These are phyloP conservation scores for Dryas alaskensis DNA, from an alignment of 306 rosid species.

Conservation along the genomic window DNA sequence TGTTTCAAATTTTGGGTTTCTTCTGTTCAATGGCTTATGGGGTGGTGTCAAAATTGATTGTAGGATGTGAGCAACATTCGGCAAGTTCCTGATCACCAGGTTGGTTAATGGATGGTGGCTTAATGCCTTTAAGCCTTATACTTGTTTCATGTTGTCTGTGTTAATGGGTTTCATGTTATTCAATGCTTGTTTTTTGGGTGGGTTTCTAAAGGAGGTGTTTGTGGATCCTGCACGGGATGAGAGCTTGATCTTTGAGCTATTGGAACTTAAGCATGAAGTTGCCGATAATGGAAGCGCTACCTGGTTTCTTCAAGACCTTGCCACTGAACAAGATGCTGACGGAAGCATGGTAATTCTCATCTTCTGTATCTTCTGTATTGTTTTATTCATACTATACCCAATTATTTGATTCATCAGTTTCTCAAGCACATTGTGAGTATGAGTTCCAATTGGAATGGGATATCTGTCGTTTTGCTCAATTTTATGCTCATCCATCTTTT, in stretches of 20 bases:
- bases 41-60: background rate
- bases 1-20: background rate
- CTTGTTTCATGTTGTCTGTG: background rate
- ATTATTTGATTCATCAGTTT: background rate
- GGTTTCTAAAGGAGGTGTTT: slow-evolving; percentile 55
- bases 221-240: slow-evolving; percentile 75
- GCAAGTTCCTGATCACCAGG: slow-evolving; percentile 91
- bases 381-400: background rate
- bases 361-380: background rate
- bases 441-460: background rate
- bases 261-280: slow-evolving; percentile 65
- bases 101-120: slow-evolving; percentile 7
- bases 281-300: slow-evolving; percentile 73
- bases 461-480: background rate
- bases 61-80: slow-evolving; percentile 81
- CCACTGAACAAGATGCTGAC: slow-evolving; percentile 73
- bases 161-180: background rate
- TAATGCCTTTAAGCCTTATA: background rate
- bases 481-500: background rate
- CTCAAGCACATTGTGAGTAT: background rate
- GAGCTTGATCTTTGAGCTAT: slow-evolving; percentile 79
- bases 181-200: background rate
- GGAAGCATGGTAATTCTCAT: slow-evolving; percentile 55
- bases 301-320: slow-evolving; percentile 95
- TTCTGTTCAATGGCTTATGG: background rate